Evolutionary conservation across 108 stramenopile genomes (phyloP).

Genomic region (Nitzschia sp.): DNA sequence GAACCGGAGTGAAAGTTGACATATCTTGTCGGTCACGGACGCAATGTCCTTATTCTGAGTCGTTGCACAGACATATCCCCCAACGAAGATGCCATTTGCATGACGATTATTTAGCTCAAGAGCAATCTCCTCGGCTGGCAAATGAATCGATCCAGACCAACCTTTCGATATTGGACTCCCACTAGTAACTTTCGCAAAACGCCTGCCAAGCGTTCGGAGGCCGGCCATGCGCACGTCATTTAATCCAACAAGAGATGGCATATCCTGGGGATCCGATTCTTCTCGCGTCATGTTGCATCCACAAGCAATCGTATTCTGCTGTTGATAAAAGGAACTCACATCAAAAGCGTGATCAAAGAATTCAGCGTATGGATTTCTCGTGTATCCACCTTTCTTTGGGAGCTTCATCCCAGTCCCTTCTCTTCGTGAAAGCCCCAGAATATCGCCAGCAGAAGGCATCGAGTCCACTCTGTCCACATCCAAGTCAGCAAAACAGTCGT

Average conservation of each 20-base stretch:
- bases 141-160: constrained; percentile 31
- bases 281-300: constrained; percentile 22
- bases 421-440: background rate
- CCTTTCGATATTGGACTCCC: background rate
- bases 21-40: constrained; percentile 17
- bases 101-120: background rate
- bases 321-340: background rate
- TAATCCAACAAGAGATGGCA: constrained; percentile 6
- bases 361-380: constrained; percentile 73
- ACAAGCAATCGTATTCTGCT: background rate
- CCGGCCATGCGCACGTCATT: constrained; percentile 21
- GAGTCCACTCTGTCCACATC: background rate
- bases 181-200: constrained; percentile 1
- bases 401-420: background rate
- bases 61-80: constrained; percentile 11
- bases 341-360: constrained; percentile 78
- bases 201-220: background rate
- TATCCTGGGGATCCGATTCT: constrained; percentile 1
- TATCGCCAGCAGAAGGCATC: background rate
- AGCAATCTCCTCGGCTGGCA: constrained; percentile 4
- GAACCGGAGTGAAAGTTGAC: constrained; percentile 17
- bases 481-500: background rate
- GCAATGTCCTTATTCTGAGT: background rate
- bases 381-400: constrained; percentile 20
- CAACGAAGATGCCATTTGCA: background rate